These are phyloP conservation scores for Pleurotus djamor DNA, from an alignment of 768 basidiomycete genomes.

Conservation along the genomic window DNA sequence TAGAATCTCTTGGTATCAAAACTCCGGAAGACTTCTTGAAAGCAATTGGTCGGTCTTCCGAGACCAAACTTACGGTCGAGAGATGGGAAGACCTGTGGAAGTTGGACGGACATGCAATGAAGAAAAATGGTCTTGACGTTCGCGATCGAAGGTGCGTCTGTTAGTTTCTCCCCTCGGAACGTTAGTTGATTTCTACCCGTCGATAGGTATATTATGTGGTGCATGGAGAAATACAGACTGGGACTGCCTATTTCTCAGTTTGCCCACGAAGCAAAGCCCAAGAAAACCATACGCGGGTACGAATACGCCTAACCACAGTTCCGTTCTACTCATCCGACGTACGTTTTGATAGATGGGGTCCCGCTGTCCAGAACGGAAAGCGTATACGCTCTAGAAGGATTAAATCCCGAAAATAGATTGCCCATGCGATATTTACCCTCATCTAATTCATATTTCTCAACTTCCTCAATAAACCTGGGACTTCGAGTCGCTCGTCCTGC, in stretches of 20 bases:
- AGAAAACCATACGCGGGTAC: slow-evolving; percentile 80
- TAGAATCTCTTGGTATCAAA: slow-evolving; percentile 26
- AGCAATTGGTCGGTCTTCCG: slow-evolving; percentile 67
- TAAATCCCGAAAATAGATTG: slow-evolving; percentile 9
- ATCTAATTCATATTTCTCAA: too few relatives aligned
- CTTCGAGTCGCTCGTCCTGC: too few relatives aligned
- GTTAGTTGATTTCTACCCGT: background rate
- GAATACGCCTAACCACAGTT: slow-evolving; percentile 19
- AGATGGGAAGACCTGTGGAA: slow-evolving; percentile 78
- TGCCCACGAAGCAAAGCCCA: slow-evolving; percentile 63
- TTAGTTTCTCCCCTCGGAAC: background rate
- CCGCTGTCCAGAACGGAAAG: slow-evolving; percentile 72
- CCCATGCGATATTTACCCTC: background rate
- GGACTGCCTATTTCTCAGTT: slow-evolving; percentile 55
- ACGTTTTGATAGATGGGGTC: slow-evolving; percentile 57
- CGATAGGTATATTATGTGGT: slow-evolving; percentile 79
- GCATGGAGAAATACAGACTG: slow-evolving; percentile 75
- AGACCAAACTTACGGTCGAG: slow-evolving; percentile 61
- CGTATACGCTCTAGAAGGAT: slow-evolving; percentile 65
- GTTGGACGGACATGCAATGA: slow-evolving; percentile 52
- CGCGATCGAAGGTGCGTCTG: slow-evolving; percentile 66
- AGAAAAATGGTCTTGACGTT: slow-evolving; percentile 62
- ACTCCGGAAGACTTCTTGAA: slow-evolving; percentile 67
- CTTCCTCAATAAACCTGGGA: background rate
- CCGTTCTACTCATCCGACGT: background rate